Percentiles rank a stretch among this genome's conserved stretches.
These are phyloP conservation scores for Heterococcus sp. DNA, from an alignment of 108 stramenopile genomes.

Conservation along the genomic window DNA sequence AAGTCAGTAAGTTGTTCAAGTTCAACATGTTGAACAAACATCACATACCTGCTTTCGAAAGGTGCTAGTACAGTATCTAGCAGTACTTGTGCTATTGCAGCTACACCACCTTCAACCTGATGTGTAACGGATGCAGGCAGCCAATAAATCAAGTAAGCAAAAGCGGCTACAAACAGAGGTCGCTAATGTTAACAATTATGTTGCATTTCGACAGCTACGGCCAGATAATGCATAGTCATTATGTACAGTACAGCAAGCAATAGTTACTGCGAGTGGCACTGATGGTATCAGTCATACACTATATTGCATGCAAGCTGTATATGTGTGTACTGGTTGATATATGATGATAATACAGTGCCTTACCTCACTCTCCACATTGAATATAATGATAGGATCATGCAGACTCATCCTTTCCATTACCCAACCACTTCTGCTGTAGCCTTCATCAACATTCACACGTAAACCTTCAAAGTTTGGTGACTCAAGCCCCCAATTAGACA, in stretches of 20 bases:
- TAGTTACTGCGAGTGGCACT: not conserved
- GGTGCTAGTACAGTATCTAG: slow-evolving; percentile 2
- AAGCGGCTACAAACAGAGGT: no score
- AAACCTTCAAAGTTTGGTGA: slow-evolving; percentile 21
- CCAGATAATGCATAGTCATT: not conserved
- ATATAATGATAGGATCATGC: slow-evolving; percentile 31
- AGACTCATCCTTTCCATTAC: slow-evolving; percentile 21
- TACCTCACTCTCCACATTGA: slow-evolving; percentile 27
- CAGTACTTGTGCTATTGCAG: slow-evolving; percentile 12
- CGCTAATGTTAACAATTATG: no score
- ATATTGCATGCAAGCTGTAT: not conserved
- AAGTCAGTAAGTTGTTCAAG: no score
- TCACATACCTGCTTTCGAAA: not conserved
- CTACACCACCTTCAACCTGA: slow-evolving; percentile 27
- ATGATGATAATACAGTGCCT: not conserved
- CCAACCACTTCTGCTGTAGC: slow-evolving; percentile 11
- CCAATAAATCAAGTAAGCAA: no score
- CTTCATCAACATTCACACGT: slow-evolving; percentile 26
- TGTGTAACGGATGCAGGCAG: no score
- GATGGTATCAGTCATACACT: not conserved
- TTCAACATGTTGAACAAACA: not conserved
- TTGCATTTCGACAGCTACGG: not conserved
- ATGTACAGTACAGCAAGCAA: not conserved
- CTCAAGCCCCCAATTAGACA: slow-evolving; percentile 10
- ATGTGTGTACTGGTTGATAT: not conserved